These are phyloP conservation scores for Botrytis aclada DNA, from an alignment of 2,329 filamentous ascomycete species.

Conservation along the genomic window DNA sequence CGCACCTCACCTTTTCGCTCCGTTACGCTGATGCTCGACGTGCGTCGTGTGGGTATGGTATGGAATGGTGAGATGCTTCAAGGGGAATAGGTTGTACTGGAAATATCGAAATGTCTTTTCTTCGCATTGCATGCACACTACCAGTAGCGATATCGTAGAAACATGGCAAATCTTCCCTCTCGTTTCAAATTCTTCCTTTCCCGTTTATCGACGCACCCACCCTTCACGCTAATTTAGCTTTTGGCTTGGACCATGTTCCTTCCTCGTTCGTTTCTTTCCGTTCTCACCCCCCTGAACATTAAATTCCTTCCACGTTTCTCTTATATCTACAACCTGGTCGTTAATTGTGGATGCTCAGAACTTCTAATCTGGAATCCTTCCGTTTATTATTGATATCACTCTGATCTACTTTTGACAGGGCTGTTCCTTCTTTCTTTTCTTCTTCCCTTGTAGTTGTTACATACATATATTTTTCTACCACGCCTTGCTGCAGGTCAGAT, in stretches of 20 bases:
- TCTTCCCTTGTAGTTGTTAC: not conserved
- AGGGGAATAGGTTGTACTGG: not conserved
- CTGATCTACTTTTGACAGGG: not conserved
- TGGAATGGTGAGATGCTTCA: not conserved
- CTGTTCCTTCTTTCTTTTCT: not conserved
- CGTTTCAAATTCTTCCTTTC: constrained; percentile 11
- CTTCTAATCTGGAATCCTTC: not conserved
- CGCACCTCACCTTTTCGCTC: not conserved
- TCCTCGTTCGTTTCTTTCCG: not conserved
- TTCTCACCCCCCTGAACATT: not conserved
- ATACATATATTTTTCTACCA: not conserved
- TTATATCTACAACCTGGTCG: not conserved
- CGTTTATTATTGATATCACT: not conserved
- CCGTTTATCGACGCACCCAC: constrained; percentile 1
- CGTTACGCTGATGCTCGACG: not conserved
- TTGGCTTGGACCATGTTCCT: not conserved
- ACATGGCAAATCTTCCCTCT: constrained; percentile 14
- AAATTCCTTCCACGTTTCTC: not conserved
- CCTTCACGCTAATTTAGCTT: constrained; percentile 1
- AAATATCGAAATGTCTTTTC: not conserved
- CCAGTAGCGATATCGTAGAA: not conserved
- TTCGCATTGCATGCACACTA: not conserved
- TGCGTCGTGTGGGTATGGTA: not conserved
- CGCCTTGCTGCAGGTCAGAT: constrained; percentile 16
- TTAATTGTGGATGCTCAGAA: not conserved